Percentiles rank a stretch among this genome's conserved stretches.
Evolutionary conservation across 306 rosid genomes (phyloP).

Genomic region (Castanea sativa): DNA sequence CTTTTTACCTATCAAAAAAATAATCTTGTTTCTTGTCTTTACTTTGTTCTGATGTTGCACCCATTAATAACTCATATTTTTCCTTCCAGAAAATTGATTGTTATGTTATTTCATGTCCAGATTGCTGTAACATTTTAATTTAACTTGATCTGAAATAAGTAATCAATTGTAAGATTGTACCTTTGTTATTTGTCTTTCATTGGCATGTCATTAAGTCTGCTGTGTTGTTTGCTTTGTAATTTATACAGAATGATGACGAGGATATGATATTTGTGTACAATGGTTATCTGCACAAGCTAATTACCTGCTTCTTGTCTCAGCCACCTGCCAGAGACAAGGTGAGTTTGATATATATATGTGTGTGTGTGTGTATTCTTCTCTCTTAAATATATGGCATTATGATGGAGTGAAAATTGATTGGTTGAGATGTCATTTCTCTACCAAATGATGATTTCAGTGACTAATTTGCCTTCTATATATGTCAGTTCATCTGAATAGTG

Average conservation of each 20-base stretch:
- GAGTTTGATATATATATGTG: conserved; percentile 9
- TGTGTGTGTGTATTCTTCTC: not conserved
- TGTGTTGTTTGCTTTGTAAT: conserved; percentile 4
- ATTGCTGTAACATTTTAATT: not conserved
- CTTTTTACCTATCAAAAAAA: too few relatives aligned
- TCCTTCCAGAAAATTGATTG: not conserved
- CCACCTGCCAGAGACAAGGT: conserved; percentile 96
- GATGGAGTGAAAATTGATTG: not conserved
- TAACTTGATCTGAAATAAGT: not conserved
- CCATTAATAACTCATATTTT: not conserved
- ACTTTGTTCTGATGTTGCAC: not conserved
- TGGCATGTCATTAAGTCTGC: conserved; percentile 22
- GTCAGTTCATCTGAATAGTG: not conserved
- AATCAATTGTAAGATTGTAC: not conserved
- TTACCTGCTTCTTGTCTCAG: conserved; percentile 83
- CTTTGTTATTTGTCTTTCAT: conserved; percentile 18
- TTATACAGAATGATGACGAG: conserved; percentile 86
- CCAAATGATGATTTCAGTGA: not conserved
- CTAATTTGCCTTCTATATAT: not conserved
- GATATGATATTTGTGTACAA: conserved; percentile 93
- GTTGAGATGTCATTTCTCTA: not conserved
- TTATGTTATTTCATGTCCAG: not conserved
- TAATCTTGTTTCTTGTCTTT: not conserved
- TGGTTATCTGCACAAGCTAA: conserved; percentile 90
- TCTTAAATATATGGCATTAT: not conserved